Base-by-base conservation (phyloP, 2,329 filamentous ascomycete species). In the Penicillium sclerotiorum region DNA sequence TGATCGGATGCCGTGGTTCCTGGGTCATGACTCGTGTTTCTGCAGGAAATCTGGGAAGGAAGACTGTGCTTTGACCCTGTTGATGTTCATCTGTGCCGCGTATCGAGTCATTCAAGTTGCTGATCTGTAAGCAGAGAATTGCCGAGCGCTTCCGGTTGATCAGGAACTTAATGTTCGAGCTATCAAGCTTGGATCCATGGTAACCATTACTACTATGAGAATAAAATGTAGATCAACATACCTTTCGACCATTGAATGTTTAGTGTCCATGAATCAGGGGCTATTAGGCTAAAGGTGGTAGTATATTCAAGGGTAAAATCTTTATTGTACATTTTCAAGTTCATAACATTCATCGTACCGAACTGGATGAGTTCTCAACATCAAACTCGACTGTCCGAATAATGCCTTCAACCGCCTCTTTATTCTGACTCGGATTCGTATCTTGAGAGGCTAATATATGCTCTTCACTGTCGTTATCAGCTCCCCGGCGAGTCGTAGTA, bases 311-410 rank as follows among this genome's bases (percentile, higher is more conserved):
- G 20, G n/a, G 15, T 17, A 18, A n/a, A 17, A 33, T 18, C n/a
- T 5, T 17, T 36, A 9, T 8, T 36, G 6, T 36, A 18, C 15
- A 18, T 13, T 23, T 22, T 23, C 37, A 6, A 5, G 8, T 20
- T 45, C 17, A n/a, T 21, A 32, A 30, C 25, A 20, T 12, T 32
- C 27, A 35, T 27, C n/a, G 33, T 6, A 9, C 32, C 2, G n/a
- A 2, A 4, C 17, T 36, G 13, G 42, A 50, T 27, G 47, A 35
- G 28, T 63, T 58, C 18, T 63, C 57, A 30, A 65, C 52, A 17
- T 65, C 58, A 41, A 65, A 63, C 47, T 61, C 59, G 20, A 64
- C 57, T 1, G 63, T 65, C 9, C 56, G 60, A 27, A 64, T 38
- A 35, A 65, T 65, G 8, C 60, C 61, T 13, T 62, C 59, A 28